Base-by-base conservation (phyloP, 805 yeast genomes). In the Saccharomyces mikatae region DNA sequence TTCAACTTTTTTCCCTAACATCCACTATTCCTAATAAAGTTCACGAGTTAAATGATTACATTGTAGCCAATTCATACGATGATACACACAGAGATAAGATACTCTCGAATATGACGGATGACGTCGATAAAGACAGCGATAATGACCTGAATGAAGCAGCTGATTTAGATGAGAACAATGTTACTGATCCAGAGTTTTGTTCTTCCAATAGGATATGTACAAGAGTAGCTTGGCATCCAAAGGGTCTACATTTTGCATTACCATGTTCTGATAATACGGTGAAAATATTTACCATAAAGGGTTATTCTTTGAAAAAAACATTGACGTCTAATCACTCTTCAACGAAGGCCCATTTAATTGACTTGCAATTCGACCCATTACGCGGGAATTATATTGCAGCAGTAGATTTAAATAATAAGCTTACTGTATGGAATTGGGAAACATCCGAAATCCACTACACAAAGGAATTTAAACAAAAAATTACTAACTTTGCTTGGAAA, bases 221-320 rank as follows among this genome's bases (percentile, higher is more conserved):
- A 0, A 78, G 77, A 46, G 76, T 82, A 1, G 80, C 78, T 41
- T 89, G 96, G 96, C 80, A 82, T 54, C 80, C 86, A 1, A 75
- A 78, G 52, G 96, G 96, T 17, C 80, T 80, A 52, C 67, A 74
- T n/a, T 73, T 89, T 49, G 89, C 90, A 1, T 63, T 88, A 21
- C 90, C 96, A 1, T 73, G 85, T 6, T 71, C 74, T 41, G 71
- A 76, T 22, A 71, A 74, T 48, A 70, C 75, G 2, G 74, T 85
- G 49, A 75, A 75, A 51, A 73, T 80, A 0, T 81, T 71, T 50
- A 58, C 65, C 10, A 55, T 68, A 14, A 59, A 62, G 17, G 67
- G 65, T 41, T 67, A 67, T 41, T 60, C 66, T 13, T 50, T 64
- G 13, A 22, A 54, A 24, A 63, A 61, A 28, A 60, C 66, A 1